Base-by-base conservation (phyloP, 2,329 filamentous ascomycete species). In the Cladophialophora chaetospira region DNA sequence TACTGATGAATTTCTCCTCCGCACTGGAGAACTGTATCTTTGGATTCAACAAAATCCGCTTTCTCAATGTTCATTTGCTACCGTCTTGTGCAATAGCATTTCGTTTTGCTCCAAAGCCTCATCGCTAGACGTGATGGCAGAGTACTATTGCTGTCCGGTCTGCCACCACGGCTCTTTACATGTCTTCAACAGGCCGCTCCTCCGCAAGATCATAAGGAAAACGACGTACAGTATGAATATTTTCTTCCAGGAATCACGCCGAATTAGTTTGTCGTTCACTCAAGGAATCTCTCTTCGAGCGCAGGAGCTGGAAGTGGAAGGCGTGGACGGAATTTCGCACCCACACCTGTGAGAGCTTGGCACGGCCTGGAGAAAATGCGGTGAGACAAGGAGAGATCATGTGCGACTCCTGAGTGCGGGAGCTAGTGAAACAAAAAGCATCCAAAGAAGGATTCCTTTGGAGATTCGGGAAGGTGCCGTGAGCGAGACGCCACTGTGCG, bases 311-410 rank as follows among this genome's bases (percentile, higher is more conserved):
- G n/a, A n/a, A n/a, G n/a, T n/a, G n/a, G n/a, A n/a, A n/a, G n/a
- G 19, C 26, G 6, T 47, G 23, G 26, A 19, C 28, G 25, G 42
- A 44, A n/a, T 25, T 25, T 45, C 21, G 13, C 17, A 9, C n/a
- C 19, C 28, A 29, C 28, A 29, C 4, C 23, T 26, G 48, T 21
- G 21, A n/a, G 48, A 36, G 21, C 21, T 26, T 44, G 40, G 40
- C 40, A 21, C 35, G 23, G 23, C 50, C 26, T 55, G 58, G 54
- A 54, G 25, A 59, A 62, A 44, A 21, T 59, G 56, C 60, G 60
- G 60, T 62, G 60, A 59, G 56, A 33, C 11, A 17, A 26, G 36
- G 19, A 40, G 36, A 17, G 17, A 44, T 62, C 60, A 62, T 62
- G 60, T 59, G 60, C 28, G 26, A 10, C 47, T 31, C 45, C 29